Conservation (phyloP, 2,329 filamentous ascomycete genomes). For the Colletotrichum abscissum region DNA sequence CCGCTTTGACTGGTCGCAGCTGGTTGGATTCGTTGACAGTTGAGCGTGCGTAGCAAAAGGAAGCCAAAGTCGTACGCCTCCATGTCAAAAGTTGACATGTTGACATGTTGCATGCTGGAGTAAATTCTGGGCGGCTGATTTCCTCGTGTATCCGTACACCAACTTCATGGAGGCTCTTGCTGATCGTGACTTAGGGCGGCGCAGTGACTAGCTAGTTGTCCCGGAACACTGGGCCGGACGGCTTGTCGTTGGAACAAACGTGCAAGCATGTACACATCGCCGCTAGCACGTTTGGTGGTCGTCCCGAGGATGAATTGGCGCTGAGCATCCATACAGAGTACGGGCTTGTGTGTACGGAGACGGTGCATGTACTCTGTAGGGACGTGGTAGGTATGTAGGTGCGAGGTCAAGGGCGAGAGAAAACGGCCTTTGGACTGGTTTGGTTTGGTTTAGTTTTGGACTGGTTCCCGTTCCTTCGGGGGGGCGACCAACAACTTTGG, state of each 20-base stretch:
- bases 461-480: conserved; percentile 9
- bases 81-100: neutral
- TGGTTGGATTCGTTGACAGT: conserved; percentile 9
- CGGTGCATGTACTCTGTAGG: neutral
- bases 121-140: neutral
- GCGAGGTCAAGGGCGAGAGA: conserved; percentile 17
- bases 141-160: neutral
- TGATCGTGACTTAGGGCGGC: neutral
- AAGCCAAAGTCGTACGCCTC: neutral
- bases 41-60: neutral
- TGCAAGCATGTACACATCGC: neutral
- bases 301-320: conserved; percentile 15
- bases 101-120: neutral
- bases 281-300: conserved; percentile 14
- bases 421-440: conserved; percentile 23
- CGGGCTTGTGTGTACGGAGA: neutral
- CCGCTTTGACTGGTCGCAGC: conserved; percentile 5
- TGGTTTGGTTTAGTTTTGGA: neutral
- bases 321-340: neutral
- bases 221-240: neutral
- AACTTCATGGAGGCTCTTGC: neutral
- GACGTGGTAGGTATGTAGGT: conserved; percentile 6
- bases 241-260: conserved; percentile 34
- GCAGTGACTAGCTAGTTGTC: neutral
- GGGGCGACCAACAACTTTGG: conserved; percentile 21